These are phyloP conservation scores for Cyamopsis tetragonoloba DNA, from an alignment of 306 rosid species.

Conservation along the genomic window DNA sequence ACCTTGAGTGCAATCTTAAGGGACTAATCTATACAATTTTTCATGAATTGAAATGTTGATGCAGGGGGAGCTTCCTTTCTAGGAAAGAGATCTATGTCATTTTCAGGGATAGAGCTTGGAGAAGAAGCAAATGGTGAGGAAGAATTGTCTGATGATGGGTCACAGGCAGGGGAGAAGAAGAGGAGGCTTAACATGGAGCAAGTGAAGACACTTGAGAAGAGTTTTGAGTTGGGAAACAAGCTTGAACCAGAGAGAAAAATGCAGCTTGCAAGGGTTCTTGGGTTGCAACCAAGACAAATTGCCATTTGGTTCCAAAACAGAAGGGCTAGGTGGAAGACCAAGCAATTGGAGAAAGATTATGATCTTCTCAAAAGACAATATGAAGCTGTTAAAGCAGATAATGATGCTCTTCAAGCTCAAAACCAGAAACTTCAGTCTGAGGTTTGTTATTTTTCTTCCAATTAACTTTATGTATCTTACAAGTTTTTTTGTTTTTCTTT, in stretches of 20 bases:
- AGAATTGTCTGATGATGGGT: conserved; percentile 77
- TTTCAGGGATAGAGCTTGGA: conserved; percentile 65
- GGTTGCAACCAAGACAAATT: conserved; percentile 75
- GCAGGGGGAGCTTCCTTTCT: conserved; percentile 63
- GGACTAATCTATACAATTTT: background rate
- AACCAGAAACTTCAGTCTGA: conserved; percentile 72
- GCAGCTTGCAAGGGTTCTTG: conserved; percentile 78
- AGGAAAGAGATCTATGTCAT: conserved; percentile 77
- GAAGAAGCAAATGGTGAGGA: conserved; percentile 65
- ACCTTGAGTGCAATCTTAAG: too few species aligned
- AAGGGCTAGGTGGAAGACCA: conserved; percentile 87
- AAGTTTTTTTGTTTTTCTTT: background rate
- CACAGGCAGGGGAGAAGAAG: conserved; percentile 83
- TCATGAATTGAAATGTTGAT: conserved; percentile 18
- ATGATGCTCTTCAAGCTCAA: conserved; percentile 60
- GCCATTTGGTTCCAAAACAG: conserved; percentile 91
- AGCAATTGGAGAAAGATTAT: conserved; percentile 76
- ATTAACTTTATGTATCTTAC: too few species aligned
- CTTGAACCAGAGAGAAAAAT: conserved; percentile 88
- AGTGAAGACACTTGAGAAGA: conserved; percentile 84
- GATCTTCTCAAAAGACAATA: conserved; percentile 74
- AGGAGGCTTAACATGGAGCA: conserved; percentile 79
- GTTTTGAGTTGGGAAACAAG: conserved; percentile 80
- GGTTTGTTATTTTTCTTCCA: conserved; percentile 35
- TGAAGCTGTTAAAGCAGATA: conserved; percentile 68